Evolutionary conservation across 192 early-diverging fungal species (phyloP).

Genomic region (Spizellomyces sp.): DNA sequence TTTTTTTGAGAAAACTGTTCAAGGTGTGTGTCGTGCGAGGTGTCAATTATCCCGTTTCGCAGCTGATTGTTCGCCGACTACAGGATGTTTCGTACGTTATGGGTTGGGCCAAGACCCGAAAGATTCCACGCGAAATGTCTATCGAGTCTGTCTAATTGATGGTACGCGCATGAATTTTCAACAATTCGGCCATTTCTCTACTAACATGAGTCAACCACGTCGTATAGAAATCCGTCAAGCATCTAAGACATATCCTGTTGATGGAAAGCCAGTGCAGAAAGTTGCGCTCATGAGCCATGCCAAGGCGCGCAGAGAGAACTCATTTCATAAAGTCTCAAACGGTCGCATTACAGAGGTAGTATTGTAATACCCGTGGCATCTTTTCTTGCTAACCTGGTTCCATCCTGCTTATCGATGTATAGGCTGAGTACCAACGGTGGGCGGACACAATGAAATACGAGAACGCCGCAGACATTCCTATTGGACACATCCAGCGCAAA

Average conservation of each 20-base stretch:
- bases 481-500: constrained; percentile 5
- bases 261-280: constrained; percentile 26
- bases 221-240: constrained; percentile 8
- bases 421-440: constrained; percentile 27
- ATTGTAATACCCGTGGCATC: background rate
- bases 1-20: constrained; percentile 22
- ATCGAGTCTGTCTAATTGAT: constrained; percentile 21
- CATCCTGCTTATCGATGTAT: background rate
- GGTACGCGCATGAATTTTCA: constrained; percentile 5
- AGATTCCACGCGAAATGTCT: constrained; percentile 21
- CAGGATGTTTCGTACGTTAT: constrained; percentile 30
- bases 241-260: constrained; percentile 10
- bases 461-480: constrained; percentile 1
- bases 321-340: constrained; percentile 30
- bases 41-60: too few relatives aligned
- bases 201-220: background rate
- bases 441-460: constrained; percentile 20
- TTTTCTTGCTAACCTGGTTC: background rate
- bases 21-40: constrained; percentile 10
- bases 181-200: background rate
- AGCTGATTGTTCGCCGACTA: background rate
- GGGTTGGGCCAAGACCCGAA: constrained; percentile 23
- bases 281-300: constrained; percentile 22
- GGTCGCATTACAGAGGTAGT: constrained; percentile 18
- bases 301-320: constrained; percentile 18